Conservation (phyloP, 306 rosid species). For the Hippophae rhamnoides region DNA sequence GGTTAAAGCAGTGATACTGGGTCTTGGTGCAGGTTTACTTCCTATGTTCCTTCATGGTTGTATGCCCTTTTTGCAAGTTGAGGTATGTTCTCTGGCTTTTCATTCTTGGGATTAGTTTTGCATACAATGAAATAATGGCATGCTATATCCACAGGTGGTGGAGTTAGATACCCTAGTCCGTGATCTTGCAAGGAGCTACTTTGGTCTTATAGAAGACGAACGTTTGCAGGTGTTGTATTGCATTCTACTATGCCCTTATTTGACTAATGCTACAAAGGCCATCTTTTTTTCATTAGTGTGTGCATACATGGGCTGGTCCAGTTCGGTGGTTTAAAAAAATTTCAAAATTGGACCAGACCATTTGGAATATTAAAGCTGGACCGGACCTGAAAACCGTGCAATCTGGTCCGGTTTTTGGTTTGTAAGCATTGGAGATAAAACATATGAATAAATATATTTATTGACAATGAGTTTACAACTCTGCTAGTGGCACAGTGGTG, state of each 20-base stretch:
- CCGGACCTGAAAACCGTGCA: no score
- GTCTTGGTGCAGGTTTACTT: slow-evolving; percentile 97
- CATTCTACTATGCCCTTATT: slow-evolving; percentile 1
- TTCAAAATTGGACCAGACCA: no score
- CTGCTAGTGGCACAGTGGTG: no score
- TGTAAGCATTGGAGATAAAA: no score
- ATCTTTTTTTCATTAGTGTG: neutral
- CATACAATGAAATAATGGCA: neutral
- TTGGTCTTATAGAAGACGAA: slow-evolving; percentile 62
- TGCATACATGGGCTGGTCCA: no score
- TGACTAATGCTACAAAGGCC: neutral
- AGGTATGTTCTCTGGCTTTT: slow-evolving; percentile 36
- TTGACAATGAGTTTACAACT: no score
- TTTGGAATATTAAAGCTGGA: no score
- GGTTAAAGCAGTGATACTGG: slow-evolving; percentile 71
- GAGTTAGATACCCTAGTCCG: slow-evolving; percentile 68
- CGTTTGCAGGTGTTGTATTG: slow-evolving; percentile 46
- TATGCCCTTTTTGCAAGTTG: slow-evolving; percentile 57
- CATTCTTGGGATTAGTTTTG: no score
- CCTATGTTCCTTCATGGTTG: slow-evolving; percentile 89
- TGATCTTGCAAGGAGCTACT: slow-evolving; percentile 63
- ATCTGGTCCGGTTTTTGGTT: no score
- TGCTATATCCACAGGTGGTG: slow-evolving; percentile 46
- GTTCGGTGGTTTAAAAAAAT: no score
- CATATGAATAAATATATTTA: no score